phyloP scores from a whole-genome alignment of 192 early-diverging fungal species.

The Physocladia obscura region DNA sequence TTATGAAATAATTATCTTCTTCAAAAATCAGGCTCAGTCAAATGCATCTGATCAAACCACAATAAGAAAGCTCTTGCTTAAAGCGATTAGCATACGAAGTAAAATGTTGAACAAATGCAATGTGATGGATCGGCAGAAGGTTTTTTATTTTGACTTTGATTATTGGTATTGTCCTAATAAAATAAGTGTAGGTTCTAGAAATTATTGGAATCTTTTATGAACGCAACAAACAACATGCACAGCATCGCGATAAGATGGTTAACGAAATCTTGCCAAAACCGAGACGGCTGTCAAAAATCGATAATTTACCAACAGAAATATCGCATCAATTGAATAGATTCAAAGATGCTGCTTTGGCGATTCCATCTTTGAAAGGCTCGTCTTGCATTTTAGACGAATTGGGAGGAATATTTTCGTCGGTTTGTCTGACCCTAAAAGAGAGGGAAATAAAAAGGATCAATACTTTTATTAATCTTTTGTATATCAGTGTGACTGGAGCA shows the following conservation, averaged over 20 bases:
- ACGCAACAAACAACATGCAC: background rate
- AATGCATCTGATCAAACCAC: background rate
- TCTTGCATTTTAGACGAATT: too few relatives aligned
- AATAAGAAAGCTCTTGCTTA: background rate
- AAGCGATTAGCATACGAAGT: background rate
- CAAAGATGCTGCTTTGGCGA: background rate
- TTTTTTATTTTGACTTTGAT: conserved; percentile 1
- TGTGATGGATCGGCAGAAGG: conserved; percentile 15
- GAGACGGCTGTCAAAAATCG: too few relatives aligned
- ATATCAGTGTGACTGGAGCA: too few relatives aligned
- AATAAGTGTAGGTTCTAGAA: background rate
- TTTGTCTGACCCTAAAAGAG: too few relatives aligned
- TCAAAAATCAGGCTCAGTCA: background rate
- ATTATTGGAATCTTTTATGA: conserved; percentile 3
- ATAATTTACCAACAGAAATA: too few relatives aligned
- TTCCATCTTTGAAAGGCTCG: background rate
- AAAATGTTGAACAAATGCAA: background rate
- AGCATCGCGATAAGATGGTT: background rate
- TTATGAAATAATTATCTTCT: background rate
- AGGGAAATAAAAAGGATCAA: too few relatives aligned
- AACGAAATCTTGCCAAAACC: background rate
- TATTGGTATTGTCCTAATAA: background rate
- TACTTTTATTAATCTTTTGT: too few relatives aligned
- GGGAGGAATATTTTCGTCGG: too few relatives aligned
- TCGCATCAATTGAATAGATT: too few relatives aligned